Conservation (phyloP, 805 yeast genomes). For the Suhomyces kilbournensis region DNA sequence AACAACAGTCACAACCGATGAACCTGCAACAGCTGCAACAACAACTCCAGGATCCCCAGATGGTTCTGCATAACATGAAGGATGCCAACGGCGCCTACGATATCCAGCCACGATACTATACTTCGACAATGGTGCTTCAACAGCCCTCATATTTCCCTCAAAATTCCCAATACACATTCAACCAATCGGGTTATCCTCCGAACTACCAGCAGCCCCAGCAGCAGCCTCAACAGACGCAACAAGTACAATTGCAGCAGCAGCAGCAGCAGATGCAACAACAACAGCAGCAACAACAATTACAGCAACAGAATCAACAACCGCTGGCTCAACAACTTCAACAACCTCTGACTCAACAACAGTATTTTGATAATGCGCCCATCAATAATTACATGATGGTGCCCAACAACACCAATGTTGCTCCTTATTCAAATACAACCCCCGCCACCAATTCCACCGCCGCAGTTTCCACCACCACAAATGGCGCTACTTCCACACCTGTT, state of each 20-base stretch:
- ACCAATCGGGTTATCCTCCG: slow-evolving; percentile 9
- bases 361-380: slow-evolving; percentile 15
- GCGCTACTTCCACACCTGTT: slow-evolving; percentile 4
- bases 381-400: slow-evolving; percentile 23
- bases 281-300: too few species aligned
- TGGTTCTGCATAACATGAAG: slow-evolving; percentile 6
- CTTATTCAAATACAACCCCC: slow-evolving; percentile 5
- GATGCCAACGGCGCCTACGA: slow-evolving; percentile 5
- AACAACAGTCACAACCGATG: slow-evolving; percentile 6
- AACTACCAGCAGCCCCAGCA: slow-evolving; percentile 12
- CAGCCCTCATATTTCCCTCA: slow-evolving; percentile 16
- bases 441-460: slow-evolving; percentile 5
- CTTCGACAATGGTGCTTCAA: slow-evolving; percentile 23
- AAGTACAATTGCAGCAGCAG: slow-evolving; percentile 7
- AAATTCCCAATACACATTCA: slow-evolving; percentile 11
- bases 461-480: slow-evolving; percentile 7
- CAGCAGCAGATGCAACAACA: slow-evolving; percentile 5
- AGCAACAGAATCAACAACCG: neutral
- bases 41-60: slow-evolving; percentile 4
- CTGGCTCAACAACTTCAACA: slow-evolving; percentile 3
- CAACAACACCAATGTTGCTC: slow-evolving; percentile 4
- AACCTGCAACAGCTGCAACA: slow-evolving; percentile 4
- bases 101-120: slow-evolving; percentile 20
- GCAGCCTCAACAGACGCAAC: slow-evolving; percentile 8
- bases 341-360: slow-evolving; percentile 4